These are phyloP conservation scores for Xylaria curta DNA, from an alignment of 495 filamentous ascomycete species.

Conservation along the genomic window DNA sequence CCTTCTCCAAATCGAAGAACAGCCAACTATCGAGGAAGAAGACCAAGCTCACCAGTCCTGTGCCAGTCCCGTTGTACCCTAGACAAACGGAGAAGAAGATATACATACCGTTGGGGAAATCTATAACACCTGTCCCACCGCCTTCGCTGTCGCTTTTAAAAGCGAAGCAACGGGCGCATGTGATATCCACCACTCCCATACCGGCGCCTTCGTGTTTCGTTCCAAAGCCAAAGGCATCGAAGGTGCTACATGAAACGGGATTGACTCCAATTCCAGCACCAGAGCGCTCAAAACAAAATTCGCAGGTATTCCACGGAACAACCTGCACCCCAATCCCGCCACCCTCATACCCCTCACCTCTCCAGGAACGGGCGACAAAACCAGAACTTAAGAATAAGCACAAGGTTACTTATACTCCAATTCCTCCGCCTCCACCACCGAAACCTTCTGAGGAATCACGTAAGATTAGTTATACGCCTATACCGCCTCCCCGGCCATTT, in stretches of 20 bases:
- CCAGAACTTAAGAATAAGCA: neutral
- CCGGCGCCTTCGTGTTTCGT: neutral
- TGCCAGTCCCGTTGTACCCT: conserved; percentile 28
- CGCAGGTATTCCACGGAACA: neutral
- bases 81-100: conserved; percentile 1
- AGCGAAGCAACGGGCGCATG: neutral
- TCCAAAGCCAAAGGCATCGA: neutral
- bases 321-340: conserved; percentile 3
- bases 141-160: neutral
- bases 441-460: neutral
- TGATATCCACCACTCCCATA: conserved; percentile 1
- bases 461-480: neutral
- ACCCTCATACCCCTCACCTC: neutral
- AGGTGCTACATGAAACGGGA: neutral
- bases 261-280: conserved; percentile 2
- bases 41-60: conserved; percentile 24
- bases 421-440: conserved; percentile 5
- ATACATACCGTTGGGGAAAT: neutral
- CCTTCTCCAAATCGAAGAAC: neutral
- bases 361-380: neutral
- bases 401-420: conserved; percentile 11
- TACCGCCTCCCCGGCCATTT: neutral
- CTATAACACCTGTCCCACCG: conserved; percentile 11
- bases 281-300: neutral
- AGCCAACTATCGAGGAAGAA: conserved; percentile 13